These are phyloP conservation scores for Serendipita vermifera DNA, from an alignment of 768 basidiomycete genomes.

Conservation along the genomic window DNA sequence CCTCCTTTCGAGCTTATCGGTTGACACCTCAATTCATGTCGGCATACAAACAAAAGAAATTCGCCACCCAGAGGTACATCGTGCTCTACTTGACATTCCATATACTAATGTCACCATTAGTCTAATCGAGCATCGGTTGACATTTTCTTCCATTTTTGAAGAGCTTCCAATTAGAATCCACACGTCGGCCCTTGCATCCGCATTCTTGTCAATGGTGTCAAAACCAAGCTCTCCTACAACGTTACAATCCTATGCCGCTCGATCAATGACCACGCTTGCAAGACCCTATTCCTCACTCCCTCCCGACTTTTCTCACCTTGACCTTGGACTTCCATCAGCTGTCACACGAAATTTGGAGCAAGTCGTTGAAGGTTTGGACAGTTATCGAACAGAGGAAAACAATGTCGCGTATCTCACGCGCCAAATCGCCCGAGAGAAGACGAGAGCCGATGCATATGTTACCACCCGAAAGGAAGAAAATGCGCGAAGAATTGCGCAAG, in stretches of 20 bases:
- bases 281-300: constrained; percentile 18
- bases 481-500: constrained; percentile 59
- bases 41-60: constrained; percentile 70
- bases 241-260: constrained; percentile 28
- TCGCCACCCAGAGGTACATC: constrained; percentile 69
- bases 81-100: constrained; percentile 10
- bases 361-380: constrained; percentile 74
- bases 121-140: constrained; percentile 64
- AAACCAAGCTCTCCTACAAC: constrained; percentile 32
- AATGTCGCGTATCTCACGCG: constrained; percentile 80
- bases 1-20: constrained; percentile 80
- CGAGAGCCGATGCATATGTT: constrained; percentile 63
- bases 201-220: constrained; percentile 59
- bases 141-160: constrained; percentile 73
- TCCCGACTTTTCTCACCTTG: constrained; percentile 53
- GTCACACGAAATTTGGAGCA: constrained; percentile 69
- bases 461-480: constrained; percentile 87
- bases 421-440: constrained; percentile 77
- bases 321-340: constrained; percentile 52
- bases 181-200: constrained; percentile 63
- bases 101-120: constrained; percentile 30
- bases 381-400: constrained; percentile 79
- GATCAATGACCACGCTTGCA: constrained; percentile 19
- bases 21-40: constrained; percentile 68
- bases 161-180: constrained; percentile 78